A percentile compares a stretch with the other conserved stretches of the same genome.
phyloP scores from a whole-genome alignment of 495 filamentous ascomycete genomes.

The Sordaria brevicollis region DNA sequence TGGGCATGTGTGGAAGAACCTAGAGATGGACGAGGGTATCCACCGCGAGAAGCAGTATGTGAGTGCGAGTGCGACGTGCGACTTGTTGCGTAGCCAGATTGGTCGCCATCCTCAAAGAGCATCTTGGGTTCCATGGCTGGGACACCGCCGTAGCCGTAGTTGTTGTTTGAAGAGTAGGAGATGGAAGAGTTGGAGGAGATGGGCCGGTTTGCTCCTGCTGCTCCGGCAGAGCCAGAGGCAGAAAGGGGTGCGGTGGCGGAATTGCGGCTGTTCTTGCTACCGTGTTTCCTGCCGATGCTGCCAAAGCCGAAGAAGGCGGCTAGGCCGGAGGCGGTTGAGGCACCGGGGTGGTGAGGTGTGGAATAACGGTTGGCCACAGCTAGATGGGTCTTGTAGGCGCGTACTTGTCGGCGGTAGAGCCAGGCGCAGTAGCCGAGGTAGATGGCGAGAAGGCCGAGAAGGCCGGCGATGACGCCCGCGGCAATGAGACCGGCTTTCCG shows the following conservation, averaged over 20 bases:
- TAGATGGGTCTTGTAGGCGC: constrained; percentile 52
- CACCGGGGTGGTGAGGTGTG: constrained; percentile 4
- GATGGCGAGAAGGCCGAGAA: constrained; percentile 44
- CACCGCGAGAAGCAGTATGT: constrained; percentile 6
- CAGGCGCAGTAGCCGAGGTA: constrained; percentile 65
- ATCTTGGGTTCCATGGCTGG: constrained; percentile 24
- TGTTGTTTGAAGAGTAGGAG: background rate
- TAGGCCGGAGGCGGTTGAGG: constrained; percentile 2
- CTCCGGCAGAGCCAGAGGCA: constrained; percentile 5
- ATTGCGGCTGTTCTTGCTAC: constrained; percentile 12
- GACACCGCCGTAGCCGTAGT: constrained; percentile 21
- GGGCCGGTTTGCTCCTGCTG: constrained; percentile 2
- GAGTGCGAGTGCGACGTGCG: constrained; percentile 16
- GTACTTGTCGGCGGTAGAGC: constrained; percentile 55
- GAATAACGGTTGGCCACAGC: constrained; percentile 40
- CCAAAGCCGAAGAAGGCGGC: constrained; percentile 13
- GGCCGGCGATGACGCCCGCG: constrained; percentile 52
- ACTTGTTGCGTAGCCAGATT: background rate
- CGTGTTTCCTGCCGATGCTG: background rate
- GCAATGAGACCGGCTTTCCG: constrained; percentile 48
- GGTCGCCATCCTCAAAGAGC: constrained; percentile 17
- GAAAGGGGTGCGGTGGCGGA: background rate
- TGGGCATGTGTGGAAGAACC: background rate
- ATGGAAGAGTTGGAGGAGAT: background rate
- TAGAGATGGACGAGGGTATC: background rate